These are phyloP conservation scores for Emergomyces orientalis DNA, from an alignment of 2,329 filamentous ascomycete genomes.

Conservation along the genomic window DNA sequence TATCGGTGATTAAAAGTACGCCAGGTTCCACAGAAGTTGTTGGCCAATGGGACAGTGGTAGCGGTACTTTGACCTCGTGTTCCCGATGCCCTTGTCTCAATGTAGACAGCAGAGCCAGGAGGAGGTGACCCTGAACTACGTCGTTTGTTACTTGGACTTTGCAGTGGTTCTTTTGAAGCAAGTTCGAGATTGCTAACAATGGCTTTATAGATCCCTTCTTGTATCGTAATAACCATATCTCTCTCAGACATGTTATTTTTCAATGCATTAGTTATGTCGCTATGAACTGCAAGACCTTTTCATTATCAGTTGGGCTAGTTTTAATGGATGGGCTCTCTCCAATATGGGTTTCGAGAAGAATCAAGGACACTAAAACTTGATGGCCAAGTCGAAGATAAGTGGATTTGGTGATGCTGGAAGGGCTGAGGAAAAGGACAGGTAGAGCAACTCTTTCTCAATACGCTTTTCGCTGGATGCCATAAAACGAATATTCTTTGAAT, in stretches of 20 bases:
- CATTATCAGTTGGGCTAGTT: not conserved
- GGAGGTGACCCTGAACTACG: not conserved
- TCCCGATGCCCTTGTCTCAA: not conserved
- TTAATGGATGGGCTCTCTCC: not conserved
- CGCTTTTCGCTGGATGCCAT: not conserved
- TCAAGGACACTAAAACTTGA: not conserved
- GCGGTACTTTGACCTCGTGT: not conserved
- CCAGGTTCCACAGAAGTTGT: not conserved
- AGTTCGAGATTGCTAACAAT: not conserved
- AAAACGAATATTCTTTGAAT: not conserved
- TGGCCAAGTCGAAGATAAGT: not conserved
- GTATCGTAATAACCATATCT: not conserved
- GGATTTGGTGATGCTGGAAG: not conserved
- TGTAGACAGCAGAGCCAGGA: not conserved
- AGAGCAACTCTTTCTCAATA: not conserved
- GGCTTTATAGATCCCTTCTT: not conserved
- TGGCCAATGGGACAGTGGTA: not conserved
- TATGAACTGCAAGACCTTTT: not conserved
- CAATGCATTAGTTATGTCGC: not conserved
- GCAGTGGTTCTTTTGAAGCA: not conserved
- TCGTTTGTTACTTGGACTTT: too few species aligned
- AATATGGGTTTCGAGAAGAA: not conserved
- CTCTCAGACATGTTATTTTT: not conserved
- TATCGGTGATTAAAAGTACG: not conserved
- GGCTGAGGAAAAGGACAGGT: not conserved